phyloP scores from a whole-genome alignment of 192 early-diverging fungal species.

The Phlyctochytrium bullatum region DNA sequence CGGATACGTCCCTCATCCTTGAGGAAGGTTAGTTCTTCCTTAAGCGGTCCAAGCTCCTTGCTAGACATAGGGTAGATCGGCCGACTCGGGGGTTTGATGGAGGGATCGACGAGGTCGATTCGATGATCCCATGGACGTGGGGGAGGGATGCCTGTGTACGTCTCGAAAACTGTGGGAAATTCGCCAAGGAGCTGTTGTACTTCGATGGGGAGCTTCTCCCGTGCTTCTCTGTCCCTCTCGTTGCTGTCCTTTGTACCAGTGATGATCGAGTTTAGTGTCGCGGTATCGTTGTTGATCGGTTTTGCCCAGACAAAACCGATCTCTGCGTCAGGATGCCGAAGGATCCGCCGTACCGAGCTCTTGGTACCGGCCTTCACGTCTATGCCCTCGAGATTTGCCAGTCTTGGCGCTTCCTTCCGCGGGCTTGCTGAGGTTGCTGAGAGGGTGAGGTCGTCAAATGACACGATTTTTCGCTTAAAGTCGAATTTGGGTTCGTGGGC shows the following conservation, averaged over 20 bases:
- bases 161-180: not conserved
- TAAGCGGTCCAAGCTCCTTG: slow-evolving; percentile 9
- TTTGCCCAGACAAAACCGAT: too few species aligned
- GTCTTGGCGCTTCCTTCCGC: not conserved
- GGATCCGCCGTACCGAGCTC: not conserved
- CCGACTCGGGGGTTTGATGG: not conserved
- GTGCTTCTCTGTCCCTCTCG: not conserved
- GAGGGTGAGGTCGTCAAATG: not conserved
- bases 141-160: not conserved
- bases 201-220: not conserved
- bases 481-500: slow-evolving; percentile 10
- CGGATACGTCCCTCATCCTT: slow-evolving; percentile 7
- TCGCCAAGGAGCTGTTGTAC: not conserved
- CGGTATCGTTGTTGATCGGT: not conserved
- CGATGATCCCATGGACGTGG: not conserved
- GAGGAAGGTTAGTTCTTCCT: slow-evolving; percentile 13
- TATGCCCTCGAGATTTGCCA: not conserved
- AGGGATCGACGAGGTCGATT: not conserved
- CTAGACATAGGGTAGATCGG: slow-evolving; percentile 15
- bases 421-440: not conserved
- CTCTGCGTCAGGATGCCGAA: not conserved
- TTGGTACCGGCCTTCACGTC: not conserved
- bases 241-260: too few species aligned
- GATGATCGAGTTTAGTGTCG: too few species aligned
- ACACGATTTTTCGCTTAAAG: not conserved